Evolutionary conservation across 2,329 filamentous ascomycete species (phyloP).

Genomic region (Golovinomyces cichoracearum): DNA sequence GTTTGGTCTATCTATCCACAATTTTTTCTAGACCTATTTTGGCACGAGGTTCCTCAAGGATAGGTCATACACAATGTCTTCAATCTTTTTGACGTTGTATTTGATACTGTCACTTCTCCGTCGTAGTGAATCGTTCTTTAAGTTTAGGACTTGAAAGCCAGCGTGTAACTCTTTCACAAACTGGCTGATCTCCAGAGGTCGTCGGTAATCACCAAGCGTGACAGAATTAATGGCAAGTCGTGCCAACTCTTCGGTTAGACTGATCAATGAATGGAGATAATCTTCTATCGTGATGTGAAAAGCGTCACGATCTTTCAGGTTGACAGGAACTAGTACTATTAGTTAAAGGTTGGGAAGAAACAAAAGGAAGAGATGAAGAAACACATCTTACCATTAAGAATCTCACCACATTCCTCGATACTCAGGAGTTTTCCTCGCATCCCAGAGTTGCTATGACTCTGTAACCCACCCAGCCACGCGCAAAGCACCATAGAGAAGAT

Average conservation of each 20-base stretch:
- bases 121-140: conserved; percentile 82
- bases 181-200: conserved; percentile 64
- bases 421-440: conserved; percentile 46
- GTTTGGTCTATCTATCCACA: too few species aligned
- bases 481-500: conserved; percentile 29
- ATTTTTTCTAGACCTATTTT: too few species aligned
- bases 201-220: conserved; percentile 62
- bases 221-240: conserved; percentile 86
- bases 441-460: conserved; percentile 24
- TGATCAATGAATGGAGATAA: conserved; percentile 71
- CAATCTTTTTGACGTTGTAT: conserved; percentile 91
- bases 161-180: conserved; percentile 92
- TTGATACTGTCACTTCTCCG: conserved; percentile 82
- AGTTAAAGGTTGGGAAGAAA: background rate
- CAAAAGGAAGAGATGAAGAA: background rate
- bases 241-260: conserved; percentile 68
- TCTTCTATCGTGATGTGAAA: conserved; percentile 97
- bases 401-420: conserved; percentile 61
- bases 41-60: conserved; percentile 61
- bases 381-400: conserved; percentile 32
- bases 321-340: conserved; percentile 45
- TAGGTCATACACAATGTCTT: conserved; percentile 92
- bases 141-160: conserved; percentile 86
- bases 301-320: conserved; percentile 64
- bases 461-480: conserved; percentile 58